Conservation (phyloP, 768 basidiomycete species). For the Royoungia palumana region DNA sequence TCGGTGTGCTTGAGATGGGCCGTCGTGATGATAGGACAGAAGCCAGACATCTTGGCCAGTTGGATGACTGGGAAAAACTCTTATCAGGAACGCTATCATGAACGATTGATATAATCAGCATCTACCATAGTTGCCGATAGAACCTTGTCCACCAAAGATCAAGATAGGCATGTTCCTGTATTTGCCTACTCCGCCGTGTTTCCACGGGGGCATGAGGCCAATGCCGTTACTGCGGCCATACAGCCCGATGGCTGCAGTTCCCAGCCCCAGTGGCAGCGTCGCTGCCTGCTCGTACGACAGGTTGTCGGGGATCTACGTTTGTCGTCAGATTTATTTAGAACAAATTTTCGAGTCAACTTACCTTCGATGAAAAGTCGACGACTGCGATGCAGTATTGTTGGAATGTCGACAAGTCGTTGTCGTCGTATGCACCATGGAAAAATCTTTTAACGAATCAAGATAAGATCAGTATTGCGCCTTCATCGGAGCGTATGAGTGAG, state of each 20-base stretch:
- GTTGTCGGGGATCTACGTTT: constrained; percentile 42
- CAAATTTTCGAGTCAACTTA: constrained; percentile 9
- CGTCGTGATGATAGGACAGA: constrained; percentile 34
- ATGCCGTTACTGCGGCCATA: constrained; percentile 42
- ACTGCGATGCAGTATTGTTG: constrained; percentile 45
- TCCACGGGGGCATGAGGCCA: constrained; percentile 40
- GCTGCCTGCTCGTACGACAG: constrained; percentile 48
- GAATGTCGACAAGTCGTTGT: constrained; percentile 37
- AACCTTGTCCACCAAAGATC: constrained; percentile 47
- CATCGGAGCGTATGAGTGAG: constrained; percentile 6
- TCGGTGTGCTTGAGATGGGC: constrained; percentile 36
- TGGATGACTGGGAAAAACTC: constrained; percentile 32
- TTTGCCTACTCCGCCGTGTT: constrained; percentile 35
- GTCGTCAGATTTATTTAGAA: constrained; percentile 9
- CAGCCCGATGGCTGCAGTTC: constrained; percentile 48
- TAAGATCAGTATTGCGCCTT: constrained; percentile 23
- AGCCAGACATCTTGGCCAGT: constrained; percentile 40
- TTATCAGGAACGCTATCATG: constrained; percentile 14
- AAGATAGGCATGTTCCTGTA: constrained; percentile 45
- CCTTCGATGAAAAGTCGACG: constrained; percentile 42
- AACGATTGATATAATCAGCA: constrained; percentile 6
- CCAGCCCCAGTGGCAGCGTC: constrained; percentile 47
- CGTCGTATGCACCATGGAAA: constrained; percentile 37
- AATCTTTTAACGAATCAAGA: constrained; percentile 30
- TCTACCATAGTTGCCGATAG: constrained; percentile 50